Conservation (phyloP, 177 flowering plant genomes). For the Tripterygium wilfordii region DNA sequence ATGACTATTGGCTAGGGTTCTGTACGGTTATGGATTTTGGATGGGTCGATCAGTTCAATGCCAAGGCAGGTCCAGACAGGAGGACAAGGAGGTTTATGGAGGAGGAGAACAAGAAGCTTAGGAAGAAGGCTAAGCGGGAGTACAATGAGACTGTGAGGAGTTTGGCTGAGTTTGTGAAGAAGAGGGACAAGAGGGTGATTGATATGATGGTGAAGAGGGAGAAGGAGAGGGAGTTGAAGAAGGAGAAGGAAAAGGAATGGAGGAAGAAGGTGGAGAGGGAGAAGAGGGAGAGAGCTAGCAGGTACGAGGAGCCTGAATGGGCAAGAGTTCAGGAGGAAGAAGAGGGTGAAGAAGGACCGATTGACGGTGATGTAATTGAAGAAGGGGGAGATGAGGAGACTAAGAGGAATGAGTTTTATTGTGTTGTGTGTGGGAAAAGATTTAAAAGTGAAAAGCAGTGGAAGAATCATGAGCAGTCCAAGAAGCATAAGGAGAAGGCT, state of each 20-base stretch:
- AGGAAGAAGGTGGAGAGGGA: slow-evolving; percentile 53
- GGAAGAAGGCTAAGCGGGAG: slow-evolving; percentile 88
- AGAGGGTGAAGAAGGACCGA: slow-evolving; percentile 17
- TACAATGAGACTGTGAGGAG: slow-evolving; percentile 84
- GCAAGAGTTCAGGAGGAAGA: slow-evolving; percentile 55
- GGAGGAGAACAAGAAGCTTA: slow-evolving; percentile 83
- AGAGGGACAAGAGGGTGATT: slow-evolving; percentile 79
- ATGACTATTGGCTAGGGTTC: slow-evolving; percentile 76
- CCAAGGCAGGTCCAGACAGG: slow-evolving; percentile 49
- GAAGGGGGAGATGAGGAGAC: slow-evolving; percentile 21
- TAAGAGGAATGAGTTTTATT: slow-evolving; percentile 56
- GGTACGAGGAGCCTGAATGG: slow-evolving; percentile 78
- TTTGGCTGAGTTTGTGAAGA: slow-evolving; percentile 77
- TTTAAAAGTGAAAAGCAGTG: slow-evolving; percentile 97
- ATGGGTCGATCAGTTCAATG: slow-evolving; percentile 80
- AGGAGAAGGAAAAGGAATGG: slow-evolving; percentile 48
- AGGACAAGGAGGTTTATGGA: slow-evolving; percentile 74
- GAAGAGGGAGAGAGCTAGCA: slow-evolving; percentile 53
- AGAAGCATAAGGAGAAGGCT: slow-evolving; percentile 87
- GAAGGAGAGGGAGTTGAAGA: slow-evolving; percentile 42
- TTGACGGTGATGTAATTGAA: slow-evolving; percentile 28
- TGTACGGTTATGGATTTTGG: slow-evolving; percentile 71
- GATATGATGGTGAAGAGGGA: slow-evolving; percentile 57
- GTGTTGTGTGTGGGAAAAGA: slow-evolving; percentile 85
- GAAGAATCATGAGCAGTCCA: slow-evolving; percentile 97